Conservation (phyloP, 2,329 filamentous ascomycete species). For the Fusarium veterinarium region DNA sequence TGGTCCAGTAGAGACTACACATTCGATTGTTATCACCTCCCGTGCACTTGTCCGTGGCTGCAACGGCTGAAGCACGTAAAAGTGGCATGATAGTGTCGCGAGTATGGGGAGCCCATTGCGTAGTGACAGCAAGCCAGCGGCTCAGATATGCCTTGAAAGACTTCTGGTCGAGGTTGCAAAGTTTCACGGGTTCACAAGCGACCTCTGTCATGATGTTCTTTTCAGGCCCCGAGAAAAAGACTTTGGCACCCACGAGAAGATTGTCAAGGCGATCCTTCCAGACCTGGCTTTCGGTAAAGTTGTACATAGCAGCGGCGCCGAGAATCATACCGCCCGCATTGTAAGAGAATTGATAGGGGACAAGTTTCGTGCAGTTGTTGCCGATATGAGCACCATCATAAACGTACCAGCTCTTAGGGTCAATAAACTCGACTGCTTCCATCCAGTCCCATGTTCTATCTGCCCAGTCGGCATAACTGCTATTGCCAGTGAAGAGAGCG, state of each 20-base stretch:
- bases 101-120: constrained; percentile 72
- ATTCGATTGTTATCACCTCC: constrained; percentile 67
- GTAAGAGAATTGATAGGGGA: constrained; percentile 75
- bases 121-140: constrained; percentile 71
- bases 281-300: constrained; percentile 62
- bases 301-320: constrained; percentile 76
- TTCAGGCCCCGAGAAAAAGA: constrained; percentile 66
- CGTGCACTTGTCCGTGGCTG: constrained; percentile 67
- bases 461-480: constrained; percentile 83
- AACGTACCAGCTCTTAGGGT: constrained; percentile 65
- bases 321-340: constrained; percentile 75
- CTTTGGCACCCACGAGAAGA: constrained; percentile 63
- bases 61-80: constrained; percentile 65
- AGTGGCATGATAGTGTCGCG: constrained; percentile 63
- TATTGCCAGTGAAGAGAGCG: constrained; percentile 80
- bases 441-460: constrained; percentile 79
- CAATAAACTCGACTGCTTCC: constrained; percentile 65
- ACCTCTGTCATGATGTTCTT: constrained; percentile 72
- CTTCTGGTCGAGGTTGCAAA: constrained; percentile 71
- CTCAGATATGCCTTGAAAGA: constrained; percentile 74
- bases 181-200: constrained; percentile 70
- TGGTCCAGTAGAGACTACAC: constrained; percentile 71
- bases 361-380: constrained; percentile 67
- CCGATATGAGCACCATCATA: constrained; percentile 71
- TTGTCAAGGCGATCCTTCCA: constrained; percentile 71